These are phyloP conservation scores for Crotalaria pallida DNA, from an alignment of 306 rosid genomes.

Conservation along the genomic window DNA sequence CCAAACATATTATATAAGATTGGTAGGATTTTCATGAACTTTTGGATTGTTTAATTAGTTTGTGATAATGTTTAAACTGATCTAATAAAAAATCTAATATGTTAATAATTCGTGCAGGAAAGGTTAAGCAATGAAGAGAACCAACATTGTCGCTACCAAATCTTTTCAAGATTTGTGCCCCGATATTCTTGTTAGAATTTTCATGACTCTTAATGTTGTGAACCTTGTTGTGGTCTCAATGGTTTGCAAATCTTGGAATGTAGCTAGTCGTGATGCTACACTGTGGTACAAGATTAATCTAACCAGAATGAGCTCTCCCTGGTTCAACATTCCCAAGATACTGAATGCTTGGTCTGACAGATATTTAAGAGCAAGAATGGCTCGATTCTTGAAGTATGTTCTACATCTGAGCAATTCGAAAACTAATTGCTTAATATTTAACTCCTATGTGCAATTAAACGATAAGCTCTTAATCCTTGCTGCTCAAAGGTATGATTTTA, in stretches of 20 bases:
- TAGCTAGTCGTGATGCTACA: constrained; percentile 3
- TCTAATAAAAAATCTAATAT: too few relatives aligned
- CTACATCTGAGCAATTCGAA: constrained; percentile 16
- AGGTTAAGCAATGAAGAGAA: background rate
- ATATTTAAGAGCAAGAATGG: background rate
- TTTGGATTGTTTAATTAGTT: too few relatives aligned
- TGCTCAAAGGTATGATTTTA: constrained; percentile 25
- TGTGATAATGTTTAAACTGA: too few relatives aligned
- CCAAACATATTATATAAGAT: too few relatives aligned
- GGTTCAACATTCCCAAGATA: background rate
- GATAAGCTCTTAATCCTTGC: background rate
- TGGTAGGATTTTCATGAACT: too few relatives aligned
- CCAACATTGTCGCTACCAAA: background rate
- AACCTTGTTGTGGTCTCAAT: constrained; percentile 11
- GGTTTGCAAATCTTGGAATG: constrained; percentile 10
- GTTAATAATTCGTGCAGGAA: background rate
- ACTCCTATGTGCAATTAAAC: background rate
- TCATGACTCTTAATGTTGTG: constrained; percentile 10
- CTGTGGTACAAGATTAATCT: constrained; percentile 25
- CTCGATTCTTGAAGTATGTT: constrained; percentile 1
- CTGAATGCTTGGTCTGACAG: background rate
- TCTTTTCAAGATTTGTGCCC: background rate
- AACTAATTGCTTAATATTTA: constrained; percentile 7
- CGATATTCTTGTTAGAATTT: constrained; percentile 10
- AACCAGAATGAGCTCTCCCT: background rate